These are phyloP conservation scores for Epichloe brachyelytri DNA, from an alignment of 2,329 filamentous ascomycete genomes.

Conservation along the genomic window DNA sequence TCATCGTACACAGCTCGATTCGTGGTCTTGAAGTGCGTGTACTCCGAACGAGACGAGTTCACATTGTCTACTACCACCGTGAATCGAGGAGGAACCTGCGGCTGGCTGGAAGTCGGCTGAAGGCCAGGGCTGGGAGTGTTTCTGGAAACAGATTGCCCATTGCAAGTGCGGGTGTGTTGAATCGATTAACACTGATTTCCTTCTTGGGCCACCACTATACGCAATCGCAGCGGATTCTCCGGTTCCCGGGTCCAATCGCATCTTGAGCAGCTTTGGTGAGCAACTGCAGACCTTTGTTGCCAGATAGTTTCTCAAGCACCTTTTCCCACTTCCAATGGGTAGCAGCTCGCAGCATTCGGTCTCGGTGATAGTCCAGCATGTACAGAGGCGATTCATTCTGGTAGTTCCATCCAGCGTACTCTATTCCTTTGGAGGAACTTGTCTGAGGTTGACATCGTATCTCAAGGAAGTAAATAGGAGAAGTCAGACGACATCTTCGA, in stretches of 20 bases:
- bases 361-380: slow-evolving; percentile 65
- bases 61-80: slow-evolving; percentile 31
- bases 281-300: slow-evolving; percentile 29
- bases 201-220: slow-evolving; percentile 37
- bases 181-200: slow-evolving; percentile 31
- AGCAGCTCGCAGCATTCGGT: slow-evolving; percentile 59
- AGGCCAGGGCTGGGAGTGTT: slow-evolving; percentile 32
- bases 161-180: slow-evolving; percentile 23
- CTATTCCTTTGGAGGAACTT: slow-evolving; percentile 24
- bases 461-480: slow-evolving; percentile 59
- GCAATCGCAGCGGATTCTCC: slow-evolving; percentile 33
- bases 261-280: slow-evolving; percentile 21
- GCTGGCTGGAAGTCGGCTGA: slow-evolving; percentile 10
- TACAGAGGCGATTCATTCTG: slow-evolving; percentile 51
- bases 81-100: slow-evolving; percentile 20
- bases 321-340: slow-evolving; percentile 40
- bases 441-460: slow-evolving; percentile 48
- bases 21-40: slow-evolving; percentile 81
- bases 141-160: slow-evolving; percentile 45
- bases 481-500: slow-evolving; percentile 32
- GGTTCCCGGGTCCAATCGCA: slow-evolving; percentile 23
- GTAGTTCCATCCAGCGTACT: slow-evolving; percentile 39
- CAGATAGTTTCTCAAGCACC: slow-evolving; percentile 32
- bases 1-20: slow-evolving; percentile 56
- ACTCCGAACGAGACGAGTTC: slow-evolving; percentile 38